These are phyloP conservation scores for Phlyctochytrium planicorne DNA, from an alignment of 192 early-diverging fungal species.

Conservation along the genomic window DNA sequence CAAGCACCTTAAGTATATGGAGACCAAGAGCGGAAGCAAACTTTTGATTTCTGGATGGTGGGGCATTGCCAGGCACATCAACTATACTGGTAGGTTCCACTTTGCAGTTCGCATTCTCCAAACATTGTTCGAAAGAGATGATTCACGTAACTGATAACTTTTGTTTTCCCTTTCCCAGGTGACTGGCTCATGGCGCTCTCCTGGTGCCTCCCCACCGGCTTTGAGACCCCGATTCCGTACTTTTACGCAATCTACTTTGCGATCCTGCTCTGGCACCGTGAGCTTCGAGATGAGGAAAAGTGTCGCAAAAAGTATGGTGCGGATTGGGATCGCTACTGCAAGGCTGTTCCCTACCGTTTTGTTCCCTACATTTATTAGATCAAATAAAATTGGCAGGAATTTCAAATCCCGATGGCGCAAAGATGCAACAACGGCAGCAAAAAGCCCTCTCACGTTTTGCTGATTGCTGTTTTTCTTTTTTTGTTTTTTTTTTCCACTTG, in stretches of 20 bases:
- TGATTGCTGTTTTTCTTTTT: no score
- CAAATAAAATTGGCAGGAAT: no score
- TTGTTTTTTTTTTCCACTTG: no score
- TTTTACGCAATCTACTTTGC: constrained; percentile 94
- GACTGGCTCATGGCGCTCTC: constrained; percentile 93
- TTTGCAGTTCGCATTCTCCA: constrained; percentile 1
- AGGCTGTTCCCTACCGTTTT: constrained; percentile 77
- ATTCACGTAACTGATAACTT: not conserved
- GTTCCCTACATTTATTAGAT: constrained; percentile 59
- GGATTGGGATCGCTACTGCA: constrained; percentile 88
- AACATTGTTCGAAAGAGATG: not conserved
- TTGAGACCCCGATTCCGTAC: constrained; percentile 78
- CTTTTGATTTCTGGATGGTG: constrained; percentile 92
- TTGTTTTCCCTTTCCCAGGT: constrained; percentile 38
- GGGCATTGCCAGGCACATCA: constrained; percentile 91
- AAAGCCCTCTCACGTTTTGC: no score
- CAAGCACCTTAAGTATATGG: constrained; percentile 77
- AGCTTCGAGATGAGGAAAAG: constrained; percentile 83
- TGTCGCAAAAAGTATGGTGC: constrained; percentile 90
- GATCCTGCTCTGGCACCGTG: constrained; percentile 86
- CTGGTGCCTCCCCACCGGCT: constrained; percentile 87
- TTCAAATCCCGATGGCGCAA: no score
- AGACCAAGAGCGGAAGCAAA: constrained; percentile 76
- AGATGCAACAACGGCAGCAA: no score
- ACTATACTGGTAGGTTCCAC: constrained; percentile 70